A percentile compares a stretch with the other conserved stretches of the same genome.
phyloP scores from a whole-genome alignment of 129 eudicot genomes.

The Calendula officinalis region DNA sequence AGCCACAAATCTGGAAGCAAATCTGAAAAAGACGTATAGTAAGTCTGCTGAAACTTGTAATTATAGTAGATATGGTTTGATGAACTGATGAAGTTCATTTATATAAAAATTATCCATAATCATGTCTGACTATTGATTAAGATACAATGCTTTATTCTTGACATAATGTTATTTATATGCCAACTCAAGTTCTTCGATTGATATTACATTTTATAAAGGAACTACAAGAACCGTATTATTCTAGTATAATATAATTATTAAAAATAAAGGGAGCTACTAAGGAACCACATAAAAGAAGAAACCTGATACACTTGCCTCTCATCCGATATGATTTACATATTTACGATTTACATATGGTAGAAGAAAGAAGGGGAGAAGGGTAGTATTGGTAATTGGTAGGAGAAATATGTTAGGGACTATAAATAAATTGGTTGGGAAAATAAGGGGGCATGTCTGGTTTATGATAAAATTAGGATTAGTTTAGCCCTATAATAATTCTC shows the following conservation, averaged over 20 bases:
- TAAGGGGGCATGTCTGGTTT: not conserved
- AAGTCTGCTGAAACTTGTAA: constrained; percentile 11
- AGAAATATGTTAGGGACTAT: too few species aligned
- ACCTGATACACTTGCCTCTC: too few species aligned
- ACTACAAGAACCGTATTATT: not conserved
- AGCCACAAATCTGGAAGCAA: constrained; percentile 67
- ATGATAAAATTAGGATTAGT: too few species aligned
- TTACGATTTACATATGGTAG: too few species aligned
- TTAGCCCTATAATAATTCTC: too few species aligned
- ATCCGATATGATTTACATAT: too few species aligned
- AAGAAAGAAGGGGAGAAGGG: too few species aligned
- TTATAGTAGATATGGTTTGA: constrained; percentile 2
- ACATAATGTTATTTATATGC: not conserved
- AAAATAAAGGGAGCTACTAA: not conserved
- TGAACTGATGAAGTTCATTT: not conserved
- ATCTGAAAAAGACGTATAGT: constrained; percentile 46
- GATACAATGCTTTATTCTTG: constrained; percentile 2
- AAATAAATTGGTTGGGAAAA: not conserved
- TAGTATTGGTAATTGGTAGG: too few species aligned
- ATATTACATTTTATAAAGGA: constrained; percentile 1
- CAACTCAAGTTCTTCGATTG: not conserved
- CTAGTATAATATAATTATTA: not conserved
- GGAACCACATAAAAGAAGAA: too few species aligned
- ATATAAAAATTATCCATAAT: constrained; percentile 1
- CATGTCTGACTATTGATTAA: not conserved